Conservation (phyloP, 2,329 filamentous ascomycete genomes). For the Alternaria rosae region DNA sequence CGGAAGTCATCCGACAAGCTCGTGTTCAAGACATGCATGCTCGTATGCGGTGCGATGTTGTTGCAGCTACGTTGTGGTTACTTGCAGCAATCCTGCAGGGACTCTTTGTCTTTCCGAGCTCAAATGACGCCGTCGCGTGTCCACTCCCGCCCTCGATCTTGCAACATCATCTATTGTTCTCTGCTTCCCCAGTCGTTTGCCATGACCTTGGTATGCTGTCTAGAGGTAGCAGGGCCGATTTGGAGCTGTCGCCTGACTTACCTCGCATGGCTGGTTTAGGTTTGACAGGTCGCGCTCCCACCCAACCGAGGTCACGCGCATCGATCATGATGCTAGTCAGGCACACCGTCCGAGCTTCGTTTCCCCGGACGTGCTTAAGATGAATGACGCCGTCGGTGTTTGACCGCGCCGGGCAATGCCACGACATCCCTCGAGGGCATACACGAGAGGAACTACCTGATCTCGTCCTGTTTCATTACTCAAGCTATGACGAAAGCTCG, state of each 20-base stretch:
- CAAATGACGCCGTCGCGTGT: constrained; percentile 29
- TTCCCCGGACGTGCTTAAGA: constrained; percentile 35
- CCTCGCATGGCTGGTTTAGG: constrained; percentile 12
- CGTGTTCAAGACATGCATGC: background rate
- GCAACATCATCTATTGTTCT: constrained; percentile 20
- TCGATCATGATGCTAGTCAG: constrained; percentile 21
- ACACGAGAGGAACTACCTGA: constrained; percentile 17
- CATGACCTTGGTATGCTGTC: constrained; percentile 8
- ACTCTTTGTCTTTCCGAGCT: background rate
- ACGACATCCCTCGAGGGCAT: constrained; percentile 15
- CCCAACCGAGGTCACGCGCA: constrained; percentile 38
- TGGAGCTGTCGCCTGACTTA: constrained; percentile 29
- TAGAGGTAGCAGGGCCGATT: constrained; percentile 24
- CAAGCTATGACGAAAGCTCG: constrained; percentile 44
- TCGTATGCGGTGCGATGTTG: constrained; percentile 2
- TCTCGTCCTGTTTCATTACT: constrained; percentile 8
- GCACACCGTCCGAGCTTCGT: constrained; percentile 25
- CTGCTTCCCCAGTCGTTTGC: constrained; percentile 17
- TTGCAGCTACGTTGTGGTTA: background rate
- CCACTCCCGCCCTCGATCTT: constrained; percentile 10
- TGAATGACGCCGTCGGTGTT: constrained; percentile 25
- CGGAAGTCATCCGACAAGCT: background rate
- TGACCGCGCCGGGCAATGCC: constrained; percentile 25
- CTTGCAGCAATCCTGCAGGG: constrained; percentile 6
- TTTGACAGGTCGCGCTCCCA: constrained; percentile 1